Evolutionary conservation across 192 early-diverging fungal genomes (phyloP).

Genomic region (Umbelopsis sp.): DNA sequence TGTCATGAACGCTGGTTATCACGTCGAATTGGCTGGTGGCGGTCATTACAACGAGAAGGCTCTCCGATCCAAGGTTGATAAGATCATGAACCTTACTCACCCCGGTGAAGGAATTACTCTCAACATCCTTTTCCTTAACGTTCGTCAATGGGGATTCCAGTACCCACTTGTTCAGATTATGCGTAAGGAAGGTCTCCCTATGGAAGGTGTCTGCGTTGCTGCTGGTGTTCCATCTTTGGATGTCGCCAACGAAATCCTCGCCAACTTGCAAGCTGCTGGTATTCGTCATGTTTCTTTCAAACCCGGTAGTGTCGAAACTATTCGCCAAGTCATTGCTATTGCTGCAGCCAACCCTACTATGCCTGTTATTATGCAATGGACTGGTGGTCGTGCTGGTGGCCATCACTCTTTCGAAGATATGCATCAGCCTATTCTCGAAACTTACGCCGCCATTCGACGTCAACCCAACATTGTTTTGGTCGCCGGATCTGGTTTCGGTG

Average conservation of each 20-base stretch:
- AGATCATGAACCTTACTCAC: constrained; percentile 69
- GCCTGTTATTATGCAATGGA: constrained; percentile 94
- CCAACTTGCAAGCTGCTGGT: constrained; percentile 69
- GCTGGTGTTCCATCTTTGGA: constrained; percentile 91
- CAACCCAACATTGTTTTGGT: constrained; percentile 82
- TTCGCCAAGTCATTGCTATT: constrained; percentile 80
- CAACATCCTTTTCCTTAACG: constrained; percentile 91
- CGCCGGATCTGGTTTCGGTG: constrained; percentile 92
- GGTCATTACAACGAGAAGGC: constrained; percentile 79
- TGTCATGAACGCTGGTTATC: constrained; percentile 87
- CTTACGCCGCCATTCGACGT: constrained; percentile 82
- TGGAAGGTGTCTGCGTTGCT: constrained; percentile 89
- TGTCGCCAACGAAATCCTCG: constrained; percentile 81
- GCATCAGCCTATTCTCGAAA: constrained; percentile 87
- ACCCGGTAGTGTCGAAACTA: constrained; percentile 76
- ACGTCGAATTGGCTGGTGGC: constrained; percentile 89
- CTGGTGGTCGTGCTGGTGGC: constrained; percentile 93
- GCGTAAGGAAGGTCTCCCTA: constrained; percentile 81
- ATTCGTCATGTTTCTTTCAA: constrained; percentile 87
- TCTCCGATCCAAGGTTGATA: constrained; percentile 68
- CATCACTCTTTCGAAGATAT: constrained; percentile 98
- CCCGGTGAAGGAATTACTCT: constrained; percentile 88
- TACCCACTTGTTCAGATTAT: constrained; percentile 79
- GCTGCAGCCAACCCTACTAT: constrained; percentile 80
- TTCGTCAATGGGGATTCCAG: constrained; percentile 91